Evolutionary conservation across 352 stramenopile genomes (phyloP), one percentile per base, ranked within the genome.

Genomic region (Phytophthora nicotianae): DNA sequence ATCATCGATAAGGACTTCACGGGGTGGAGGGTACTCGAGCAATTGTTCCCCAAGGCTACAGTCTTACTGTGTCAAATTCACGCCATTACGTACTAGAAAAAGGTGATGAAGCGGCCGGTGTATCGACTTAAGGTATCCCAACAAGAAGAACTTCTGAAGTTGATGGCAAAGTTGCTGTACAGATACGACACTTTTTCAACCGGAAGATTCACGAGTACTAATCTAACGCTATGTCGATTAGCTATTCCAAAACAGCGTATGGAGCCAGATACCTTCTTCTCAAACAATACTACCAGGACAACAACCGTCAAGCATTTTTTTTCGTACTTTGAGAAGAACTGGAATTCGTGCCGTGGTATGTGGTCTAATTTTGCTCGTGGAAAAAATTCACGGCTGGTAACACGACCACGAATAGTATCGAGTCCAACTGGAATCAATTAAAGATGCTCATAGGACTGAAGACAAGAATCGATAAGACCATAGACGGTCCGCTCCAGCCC

Each of bases 381-480:
- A 0, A 35, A 20, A 3, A 26, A 3, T 69, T 69, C 19, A 58
- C 48, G 0, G 65, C 46, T 0, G 58, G 52, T 1, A 68, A 65
- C 16, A 59, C 38, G 0, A 70, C 60, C 0, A 66, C 55, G 5
- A 74, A 70, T 19, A 35, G 55, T 0, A 64, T 67, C 2, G 65
- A 74, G 27, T 59, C 54, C 0, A 74, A 73, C 7, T 70, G 59
- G 54, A 62, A 66, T 7, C 54, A 70, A 19, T 4, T 73, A 0
- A 73, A 73, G 40, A 38, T 62, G 35, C 26, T 65, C 5, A 14
- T 66, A 0, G 42, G 50, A 4, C 20, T 38, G 0, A 61, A 61
- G 1, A 54, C 59, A 0, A 33, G 46, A 21, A 67, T 68, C 5
- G 62, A 63, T 20, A 69, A 53, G 11, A 67, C 50, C 0, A 47